Evolutionary conservation across 1,284 basidiomycete species (phyloP), one percentile per base, ranked within the genome.

Genomic region (Leucoagaricus sp.): DNA sequence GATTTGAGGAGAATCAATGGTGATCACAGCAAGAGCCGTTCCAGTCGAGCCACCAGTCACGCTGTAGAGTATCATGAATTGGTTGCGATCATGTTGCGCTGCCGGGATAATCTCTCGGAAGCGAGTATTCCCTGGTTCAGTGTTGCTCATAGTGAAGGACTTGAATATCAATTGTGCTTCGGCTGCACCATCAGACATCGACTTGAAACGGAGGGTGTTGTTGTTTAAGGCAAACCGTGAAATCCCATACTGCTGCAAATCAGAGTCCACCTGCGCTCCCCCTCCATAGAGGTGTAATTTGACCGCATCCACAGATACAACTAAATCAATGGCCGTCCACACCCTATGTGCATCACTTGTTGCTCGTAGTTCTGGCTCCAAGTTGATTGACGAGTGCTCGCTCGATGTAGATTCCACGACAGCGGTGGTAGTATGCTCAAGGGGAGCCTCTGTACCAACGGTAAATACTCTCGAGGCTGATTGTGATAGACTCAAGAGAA

Each of bases 101-200:
- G 94, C 89, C 1, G 97, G 97, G 59, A 99, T 92, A 58, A 99
- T 96, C 69, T 99, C 96, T 47, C 96, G 84, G 77, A 96, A 98
- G 66, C 86, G 91, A 17, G 93, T 91, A 55, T 80, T 81, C 6
- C 93, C 92, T 0, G 90, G 83, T 47, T 91, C 81, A 4, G 90
- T 98, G 69, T 96, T 97, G 67, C 84, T 87, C 77, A 98, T 91
- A 0, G 94, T 95, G 66, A 99, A 89, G 0, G 96, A 94, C 67
- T 90, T 89, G 29, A 99, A 75, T 34, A 94, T 80, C 49, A 98
- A 76, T 71, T 98, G 95, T 2, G 91, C 87, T 70, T 98, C 94
- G 61, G 86, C 81, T 8, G 94, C 85, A 21, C 89, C 88, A 69
- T 96, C 87, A 15, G 91, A 91, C 21, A 96, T 79, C 68, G 87